Conservation (phyloP, 306 rosid genomes). For the Cotoneaster glaucophyllus region DNA sequence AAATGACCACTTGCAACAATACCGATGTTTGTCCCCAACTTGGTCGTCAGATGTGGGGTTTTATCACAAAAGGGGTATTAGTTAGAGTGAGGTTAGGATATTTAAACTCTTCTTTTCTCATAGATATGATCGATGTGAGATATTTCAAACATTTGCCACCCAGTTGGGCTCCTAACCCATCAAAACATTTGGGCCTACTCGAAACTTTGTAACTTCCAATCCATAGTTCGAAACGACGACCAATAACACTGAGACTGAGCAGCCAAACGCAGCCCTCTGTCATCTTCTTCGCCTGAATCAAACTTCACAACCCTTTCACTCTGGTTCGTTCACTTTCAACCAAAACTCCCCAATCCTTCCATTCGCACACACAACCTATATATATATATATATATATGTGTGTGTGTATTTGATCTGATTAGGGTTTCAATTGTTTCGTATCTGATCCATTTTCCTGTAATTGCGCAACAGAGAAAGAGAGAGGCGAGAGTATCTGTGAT, state of each 20-base stretch:
- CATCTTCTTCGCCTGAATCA: neutral
- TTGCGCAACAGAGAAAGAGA: neutral
- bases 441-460: constrained; percentile 1
- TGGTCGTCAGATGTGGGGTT: too few relatives aligned
- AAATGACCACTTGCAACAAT: too few relatives aligned
- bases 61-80: too few relatives aligned
- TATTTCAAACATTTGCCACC: too few relatives aligned
- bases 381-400: neutral
- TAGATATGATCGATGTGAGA: too few relatives aligned
- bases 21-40: too few relatives aligned
- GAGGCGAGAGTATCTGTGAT: neutral
- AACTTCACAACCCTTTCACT: neutral
- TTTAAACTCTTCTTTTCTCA: too few relatives aligned
- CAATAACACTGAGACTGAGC: neutral
- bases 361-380: neutral
- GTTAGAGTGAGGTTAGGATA: too few relatives aligned
- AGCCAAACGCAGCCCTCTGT: neutral
- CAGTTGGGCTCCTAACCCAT: neutral
- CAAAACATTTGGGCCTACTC: neutral
- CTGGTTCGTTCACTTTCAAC: neutral
- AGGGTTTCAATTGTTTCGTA: constrained; percentile 24
- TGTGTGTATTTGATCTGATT: neutral
- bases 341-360: neutral
- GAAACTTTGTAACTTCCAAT: neutral
- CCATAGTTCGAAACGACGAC: neutral